Evolutionary conservation across 441 rosid genomes (phyloP).

Genomic region (Gossypium lobatum): DNA sequence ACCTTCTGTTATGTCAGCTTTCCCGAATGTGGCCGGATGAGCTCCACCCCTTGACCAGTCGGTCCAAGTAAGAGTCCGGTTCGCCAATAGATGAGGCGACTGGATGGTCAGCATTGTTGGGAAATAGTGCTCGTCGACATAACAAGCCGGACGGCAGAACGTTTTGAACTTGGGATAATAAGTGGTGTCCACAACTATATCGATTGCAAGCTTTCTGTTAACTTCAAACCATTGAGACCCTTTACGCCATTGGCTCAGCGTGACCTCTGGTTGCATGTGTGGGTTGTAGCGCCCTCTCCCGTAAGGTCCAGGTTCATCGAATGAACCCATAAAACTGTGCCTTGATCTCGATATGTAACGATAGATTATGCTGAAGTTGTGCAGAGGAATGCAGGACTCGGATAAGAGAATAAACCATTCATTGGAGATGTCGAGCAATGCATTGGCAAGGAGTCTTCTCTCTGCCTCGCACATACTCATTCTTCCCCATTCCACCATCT

Average conservation of each 20-base stretch:
- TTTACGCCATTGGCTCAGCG: slow-evolving; percentile 75
- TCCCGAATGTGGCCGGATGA: slow-evolving; percentile 75
- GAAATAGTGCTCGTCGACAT: slow-evolving; percentile 88
- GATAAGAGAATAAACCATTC: slow-evolving; percentile 89
- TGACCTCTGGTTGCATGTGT: slow-evolving; percentile 62
- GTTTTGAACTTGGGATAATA: slow-evolving; percentile 75
- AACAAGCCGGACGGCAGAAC: slow-evolving; percentile 72
- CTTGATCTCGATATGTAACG: slow-evolving; percentile 53
- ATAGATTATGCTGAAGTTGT: slow-evolving; percentile 56
- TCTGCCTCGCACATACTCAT: slow-evolving; percentile 97
- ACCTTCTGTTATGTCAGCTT: slow-evolving; percentile 41
- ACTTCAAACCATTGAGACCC: slow-evolving; percentile 96
- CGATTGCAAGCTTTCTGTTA: slow-evolving; percentile 53
- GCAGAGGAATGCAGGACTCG: slow-evolving; percentile 85
- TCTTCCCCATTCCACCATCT: slow-evolving; percentile 83
- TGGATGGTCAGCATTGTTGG: slow-evolving; percentile 76
- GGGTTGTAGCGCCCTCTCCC: slow-evolving; percentile 74
- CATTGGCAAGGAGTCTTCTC: slow-evolving; percentile 82
- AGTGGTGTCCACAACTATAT: slow-evolving; percentile 47
- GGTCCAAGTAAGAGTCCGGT: slow-evolving; percentile 67
- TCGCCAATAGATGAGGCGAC: slow-evolving; percentile 54
- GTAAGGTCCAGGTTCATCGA: slow-evolving; percentile 64
- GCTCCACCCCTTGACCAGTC: slow-evolving; percentile 97
- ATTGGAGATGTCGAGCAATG: slow-evolving; percentile 78
- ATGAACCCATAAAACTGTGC: slow-evolving; percentile 72